These are phyloP conservation scores for Hamamelis virginiana DNA, from an alignment of 164 flowering plant genomes.

Conservation along the genomic window DNA sequence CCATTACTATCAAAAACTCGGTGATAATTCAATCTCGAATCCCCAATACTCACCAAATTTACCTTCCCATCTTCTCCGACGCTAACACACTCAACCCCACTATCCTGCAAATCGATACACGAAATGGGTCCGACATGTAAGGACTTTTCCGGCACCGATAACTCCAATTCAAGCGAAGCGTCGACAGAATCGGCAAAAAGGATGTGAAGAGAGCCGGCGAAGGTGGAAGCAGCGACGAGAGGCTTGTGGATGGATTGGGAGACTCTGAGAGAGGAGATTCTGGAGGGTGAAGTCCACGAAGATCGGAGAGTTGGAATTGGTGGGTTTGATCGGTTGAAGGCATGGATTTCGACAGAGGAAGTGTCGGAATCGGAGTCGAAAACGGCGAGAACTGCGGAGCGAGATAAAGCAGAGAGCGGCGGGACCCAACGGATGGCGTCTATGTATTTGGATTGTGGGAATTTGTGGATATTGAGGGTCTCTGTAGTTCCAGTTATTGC, in stretches of 20 bases:
- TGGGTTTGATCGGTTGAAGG: slow-evolving; percentile 30
- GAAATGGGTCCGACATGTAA: slow-evolving; percentile 56
- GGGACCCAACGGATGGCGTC: slow-evolving; percentile 80
- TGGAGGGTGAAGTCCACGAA: slow-evolving; percentile 39
- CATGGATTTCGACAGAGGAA: slow-evolving; percentile 57
- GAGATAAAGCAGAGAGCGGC: slow-evolving; percentile 54
- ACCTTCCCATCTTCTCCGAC: slow-evolving; percentile 88
- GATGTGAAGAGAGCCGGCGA: slow-evolving; percentile 57
- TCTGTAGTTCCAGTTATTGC: slow-evolving; percentile 16
- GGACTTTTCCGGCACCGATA: slow-evolving; percentile 33
- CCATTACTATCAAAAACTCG: slow-evolving; percentile 69
- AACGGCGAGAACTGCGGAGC: slow-evolving; percentile 43
- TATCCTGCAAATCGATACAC: slow-evolving; percentile 54
- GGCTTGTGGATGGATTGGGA: slow-evolving; percentile 40
- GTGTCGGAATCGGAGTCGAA: slow-evolving; percentile 51
- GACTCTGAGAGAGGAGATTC: slow-evolving; percentile 59
- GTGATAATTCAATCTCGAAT: slow-evolving; percentile 24
- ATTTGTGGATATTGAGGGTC: slow-evolving; percentile 42
- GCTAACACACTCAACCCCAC: slow-evolving; percentile 57
- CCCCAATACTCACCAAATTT: slow-evolving; percentile 52
- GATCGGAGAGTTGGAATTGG: slow-evolving; percentile 34
- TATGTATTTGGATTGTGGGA: slow-evolving; percentile 67
- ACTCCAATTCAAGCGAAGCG: slow-evolving; percentile 31
- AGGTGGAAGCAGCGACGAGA: slow-evolving; percentile 65
- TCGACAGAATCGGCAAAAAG: slow-evolving; percentile 32